A percentile compares a stretch with the other conserved stretches of the same genome.
Evolutionary conservation across 108 stramenopile species (phyloP).

Genomic region (Conticribra weissflogii): DNA sequence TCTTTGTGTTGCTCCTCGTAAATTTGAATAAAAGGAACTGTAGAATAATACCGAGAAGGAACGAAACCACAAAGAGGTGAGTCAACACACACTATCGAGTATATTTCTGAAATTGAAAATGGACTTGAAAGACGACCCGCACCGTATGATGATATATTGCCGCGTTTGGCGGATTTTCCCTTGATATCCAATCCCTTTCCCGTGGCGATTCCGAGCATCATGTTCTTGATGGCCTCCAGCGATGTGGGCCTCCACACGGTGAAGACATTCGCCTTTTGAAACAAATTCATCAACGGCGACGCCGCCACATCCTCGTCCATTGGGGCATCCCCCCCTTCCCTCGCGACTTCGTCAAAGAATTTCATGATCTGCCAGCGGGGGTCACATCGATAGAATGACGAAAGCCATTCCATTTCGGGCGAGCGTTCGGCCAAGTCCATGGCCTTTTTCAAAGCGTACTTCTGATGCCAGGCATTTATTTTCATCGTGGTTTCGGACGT

Average conservation of each 20-base stretch:
- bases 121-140: background rate
- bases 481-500: constrained; percentile 7
- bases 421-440: constrained; percentile 23
- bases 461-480: constrained; percentile 30
- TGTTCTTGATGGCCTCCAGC: constrained; percentile 66
- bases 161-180: constrained; percentile 73
- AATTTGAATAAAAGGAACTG: constrained; percentile 76
- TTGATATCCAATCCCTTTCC: constrained; percentile 85
- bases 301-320: constrained; percentile 38
- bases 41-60: too few species aligned
- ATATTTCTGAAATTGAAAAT: too few species aligned
- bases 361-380: constrained; percentile 61
- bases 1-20: constrained; percentile 59
- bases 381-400: constrained; percentile 51
- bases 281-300: constrained; percentile 26
- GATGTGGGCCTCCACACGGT: constrained; percentile 79
- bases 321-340: constrained; percentile 46
- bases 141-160: constrained; percentile 37
- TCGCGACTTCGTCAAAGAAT: constrained; percentile 67
- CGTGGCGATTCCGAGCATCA: constrained; percentile 69
- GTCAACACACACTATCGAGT: too few species aligned
- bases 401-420: constrained; percentile 44
- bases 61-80: too few species aligned
- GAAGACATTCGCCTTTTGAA: constrained; percentile 52
- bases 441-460: constrained; percentile 21